These are phyloP conservation scores for Neonectria neomacrospora DNA, from an alignment of 2,329 filamentous ascomycete genomes.

Conservation along the genomic window DNA sequence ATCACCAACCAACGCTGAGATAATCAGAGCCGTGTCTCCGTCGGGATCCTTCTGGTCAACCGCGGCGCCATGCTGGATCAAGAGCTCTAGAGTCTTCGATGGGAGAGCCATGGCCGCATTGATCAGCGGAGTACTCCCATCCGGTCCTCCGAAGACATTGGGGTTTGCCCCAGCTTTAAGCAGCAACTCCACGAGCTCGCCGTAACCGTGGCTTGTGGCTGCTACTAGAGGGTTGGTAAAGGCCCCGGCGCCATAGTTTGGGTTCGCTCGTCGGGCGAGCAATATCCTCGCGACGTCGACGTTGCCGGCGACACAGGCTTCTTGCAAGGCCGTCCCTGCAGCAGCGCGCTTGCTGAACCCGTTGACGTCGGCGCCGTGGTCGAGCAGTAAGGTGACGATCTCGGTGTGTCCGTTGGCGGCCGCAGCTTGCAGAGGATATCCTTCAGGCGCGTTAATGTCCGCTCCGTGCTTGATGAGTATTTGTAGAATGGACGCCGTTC, in stretches of 20 bases:
- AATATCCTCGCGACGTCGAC: slow-evolving; percentile 1
- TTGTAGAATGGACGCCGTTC: slow-evolving; percentile 4
- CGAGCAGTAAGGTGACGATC: slow-evolving; percentile 8
- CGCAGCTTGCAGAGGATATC: slow-evolving; percentile 18
- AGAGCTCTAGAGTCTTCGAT: background rate
- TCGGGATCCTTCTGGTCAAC: slow-evolving; percentile 17
- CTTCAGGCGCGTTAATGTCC: slow-evolving; percentile 15
- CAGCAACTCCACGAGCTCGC: slow-evolving; percentile 11
- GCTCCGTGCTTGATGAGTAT: slow-evolving; percentile 11
- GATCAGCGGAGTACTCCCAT: slow-evolving; percentile 18
- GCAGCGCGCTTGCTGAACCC: slow-evolving; percentile 1
- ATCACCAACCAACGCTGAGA: slow-evolving; percentile 8
- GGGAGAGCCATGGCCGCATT: slow-evolving; percentile 14
- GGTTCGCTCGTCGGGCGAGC: slow-evolving; percentile 10
- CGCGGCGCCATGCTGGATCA: slow-evolving; percentile 12
- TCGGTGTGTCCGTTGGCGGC: slow-evolving; percentile 21
- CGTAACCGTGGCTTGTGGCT: slow-evolving; percentile 11
- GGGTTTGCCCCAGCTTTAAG: slow-evolving; percentile 10
- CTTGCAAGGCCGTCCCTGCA: slow-evolving; percentile 14
- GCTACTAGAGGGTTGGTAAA: slow-evolving; percentile 14
- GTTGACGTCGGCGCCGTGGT: slow-evolving; percentile 11
- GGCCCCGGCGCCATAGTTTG: slow-evolving; percentile 12
- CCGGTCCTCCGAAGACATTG: slow-evolving; percentile 15
- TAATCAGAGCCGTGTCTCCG: slow-evolving; percentile 21
- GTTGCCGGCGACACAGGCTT: slow-evolving; percentile 15